Percentiles rank a stretch among this genome's conserved stretches.
Conservation (phyloP, 805 yeast species). For the Wickerhamomyces queroliae region DNA sequence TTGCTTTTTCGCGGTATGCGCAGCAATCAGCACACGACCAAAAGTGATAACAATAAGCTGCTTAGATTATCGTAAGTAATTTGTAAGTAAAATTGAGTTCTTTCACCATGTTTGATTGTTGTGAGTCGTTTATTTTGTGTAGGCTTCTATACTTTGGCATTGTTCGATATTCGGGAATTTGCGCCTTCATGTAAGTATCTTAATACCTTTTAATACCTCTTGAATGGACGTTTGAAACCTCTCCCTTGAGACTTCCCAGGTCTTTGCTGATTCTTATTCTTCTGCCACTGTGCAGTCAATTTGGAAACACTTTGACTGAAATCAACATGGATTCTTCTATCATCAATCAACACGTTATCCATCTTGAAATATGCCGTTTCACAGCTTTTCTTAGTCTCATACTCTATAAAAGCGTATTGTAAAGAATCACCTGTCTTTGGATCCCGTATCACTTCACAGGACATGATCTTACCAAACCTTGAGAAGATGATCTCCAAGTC, state of each 20-base stretch:
- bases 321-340: constrained; percentile 57
- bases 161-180: too few relatives aligned
- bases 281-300: constrained; percentile 21
- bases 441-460: constrained; percentile 49
- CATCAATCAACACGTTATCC: constrained; percentile 61
- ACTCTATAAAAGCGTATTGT: constrained; percentile 64
- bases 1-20: not conserved
- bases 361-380: constrained; percentile 59
- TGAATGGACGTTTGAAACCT: not conserved
- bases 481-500: constrained; percentile 52
- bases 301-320: constrained; percentile 52
- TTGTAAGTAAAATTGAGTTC: too few relatives aligned
- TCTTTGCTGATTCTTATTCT: constrained; percentile 7
- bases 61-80: too few relatives aligned
- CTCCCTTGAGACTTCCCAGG: not conserved
- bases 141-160: too few relatives aligned
- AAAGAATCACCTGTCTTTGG: constrained; percentile 41
- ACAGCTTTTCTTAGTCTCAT: constrained; percentile 38
- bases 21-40: not conserved
- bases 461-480: constrained; percentile 51
- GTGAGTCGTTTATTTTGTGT: too few relatives aligned
- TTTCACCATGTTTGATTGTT: too few relatives aligned
- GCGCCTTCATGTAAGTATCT: too few relatives aligned
- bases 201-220: too few relatives aligned
- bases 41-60: too few relatives aligned